Percentiles rank a stretch among this genome's conserved stretches.
phyloP scores from a whole-genome alignment of 345 rosid genomes.

The Draba incana region DNA sequence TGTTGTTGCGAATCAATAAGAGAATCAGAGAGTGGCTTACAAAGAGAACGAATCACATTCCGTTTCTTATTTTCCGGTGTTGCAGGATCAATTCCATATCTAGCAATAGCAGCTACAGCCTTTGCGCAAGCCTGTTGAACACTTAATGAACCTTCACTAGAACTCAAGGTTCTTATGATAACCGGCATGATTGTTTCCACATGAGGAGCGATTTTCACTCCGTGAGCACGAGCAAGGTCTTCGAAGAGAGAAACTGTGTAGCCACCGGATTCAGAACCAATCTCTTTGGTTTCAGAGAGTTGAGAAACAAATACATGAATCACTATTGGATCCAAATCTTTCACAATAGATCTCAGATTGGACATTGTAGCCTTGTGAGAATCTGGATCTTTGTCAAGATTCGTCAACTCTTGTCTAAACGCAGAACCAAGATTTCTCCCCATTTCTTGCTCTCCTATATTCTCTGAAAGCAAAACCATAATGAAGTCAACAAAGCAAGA shows the following conservation, averaged over 20 bases:
- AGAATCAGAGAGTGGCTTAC: slow-evolving; percentile 84
- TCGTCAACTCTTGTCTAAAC: slow-evolving; percentile 68
- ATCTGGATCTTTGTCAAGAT: slow-evolving; percentile 85
- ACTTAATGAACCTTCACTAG: slow-evolving; percentile 81
- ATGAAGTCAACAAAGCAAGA: slow-evolving; percentile 21
- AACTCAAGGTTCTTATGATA: slow-evolving; percentile 75
- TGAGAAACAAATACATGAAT: slow-evolving; percentile 85
- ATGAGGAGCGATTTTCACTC: slow-evolving; percentile 82
- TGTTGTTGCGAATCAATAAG: slow-evolving; percentile 63
- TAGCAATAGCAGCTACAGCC: slow-evolving; percentile 93
- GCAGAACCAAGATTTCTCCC: slow-evolving; percentile 74
- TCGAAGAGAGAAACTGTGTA: slow-evolving; percentile 92
- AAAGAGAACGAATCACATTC: slow-evolving; percentile 77
- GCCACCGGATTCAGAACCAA: slow-evolving; percentile 77
- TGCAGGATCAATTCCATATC: slow-evolving; percentile 84
- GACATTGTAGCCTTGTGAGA: slow-evolving; percentile 80
- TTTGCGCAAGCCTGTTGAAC: slow-evolving; percentile 98
- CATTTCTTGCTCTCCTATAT: slow-evolving; percentile 39
- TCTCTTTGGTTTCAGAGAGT: slow-evolving; percentile 89
- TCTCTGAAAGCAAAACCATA: slow-evolving; percentile 22
- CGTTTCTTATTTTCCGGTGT: slow-evolving; percentile 73
- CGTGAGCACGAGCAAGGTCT: slow-evolving; percentile 96
- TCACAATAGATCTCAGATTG: slow-evolving; percentile 80
- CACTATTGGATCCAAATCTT: slow-evolving; percentile 77
- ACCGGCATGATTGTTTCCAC: slow-evolving; percentile 82